Base-by-base conservation (phyloP, 2,329 filamentous ascomycete genomes). In the Botrytis fabae region DNA sequence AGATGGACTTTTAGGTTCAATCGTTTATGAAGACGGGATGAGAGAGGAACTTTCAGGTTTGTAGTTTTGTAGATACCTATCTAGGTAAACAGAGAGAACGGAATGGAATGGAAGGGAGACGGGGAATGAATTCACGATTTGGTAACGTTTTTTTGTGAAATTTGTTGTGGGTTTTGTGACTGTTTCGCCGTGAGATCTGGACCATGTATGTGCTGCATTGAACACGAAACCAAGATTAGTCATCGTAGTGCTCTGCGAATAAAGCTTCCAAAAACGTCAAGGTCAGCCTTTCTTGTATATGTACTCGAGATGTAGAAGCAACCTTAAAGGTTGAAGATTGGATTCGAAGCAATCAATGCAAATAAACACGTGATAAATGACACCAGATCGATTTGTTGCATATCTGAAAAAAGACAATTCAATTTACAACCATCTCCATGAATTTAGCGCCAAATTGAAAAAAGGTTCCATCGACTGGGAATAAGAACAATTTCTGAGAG, bases 361-460 rank as follows among this genome's bases (percentile, higher is more conserved):
- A 28, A 4, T 0, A 1, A n/a, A 0, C 59, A 61, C 59, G 59
- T 61, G 35, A 14, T n/a, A 5, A 25, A n/a, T 3, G 2, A 32
- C 44, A 20, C 4, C 1, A n/a, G 25, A 40, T 40, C 16, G 2
- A 42, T 63, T 63, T 63, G 60, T 44, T 63, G 60, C 60, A 63
- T 40, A 28, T 63, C 60, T 42, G 25, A 28, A 42, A 63, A 28
- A 40, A n/a, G 35, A 62, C 38, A 18, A 4, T 8, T 28, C 38
- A 18, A 2, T 18, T n/a, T 28, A 54, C n/a, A 42, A 62, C 25
- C 38, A 42, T 4, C 35, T 28, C 35, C 59, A 61, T 61, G 20
- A 61, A 25, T 40, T 40, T 40, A 61, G 59, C 59, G 59, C 22
- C 10, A 40, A 61, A 40, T 61, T 40, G 35, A n/a, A 25, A 61